Evolutionary conservation across 2,329 filamentous ascomycete species (phyloP), one percentile per base, ranked within the genome.

Genomic region (Colletotrichum simmondsii): DNA sequence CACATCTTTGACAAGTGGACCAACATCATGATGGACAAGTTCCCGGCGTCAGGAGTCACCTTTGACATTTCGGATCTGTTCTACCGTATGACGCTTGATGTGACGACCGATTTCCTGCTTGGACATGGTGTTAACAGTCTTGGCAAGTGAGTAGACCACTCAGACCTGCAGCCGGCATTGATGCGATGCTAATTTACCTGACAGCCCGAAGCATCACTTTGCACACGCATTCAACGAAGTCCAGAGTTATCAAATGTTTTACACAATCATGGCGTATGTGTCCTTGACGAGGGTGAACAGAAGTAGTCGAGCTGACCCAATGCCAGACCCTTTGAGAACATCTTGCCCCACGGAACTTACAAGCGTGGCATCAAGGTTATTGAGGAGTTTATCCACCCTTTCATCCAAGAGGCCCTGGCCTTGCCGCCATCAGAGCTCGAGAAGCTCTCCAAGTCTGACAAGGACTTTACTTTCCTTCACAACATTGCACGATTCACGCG

Each of bases 381-480:
- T 79, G 90, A 95, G 77, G 81, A 87, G 19, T 95, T 95, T 79
- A 89, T 95, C 8, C 87, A 89, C 72, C 90, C 89, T 0, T 95
- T 90, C 79, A 94, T 95, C 76, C 87, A 92, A 66, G 86, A 90
- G 53, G 88, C 92, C 0, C 86, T 95, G 6, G 85, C 86, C 1
- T 84, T 95, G 49, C 88, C 89, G 0, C 86, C 87, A 0, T 87
- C 88, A 12, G 93, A 95, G 78, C 87, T 95, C 2, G 90, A 93
- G 74, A 89, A 92, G 75, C 91, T 92, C 76, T 90, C 89, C 56
- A 93, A 91, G 76, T 89, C 89, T 1, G 92, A 92, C 78, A 85
- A 88, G 77, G 86, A 87, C 60, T 93, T 94, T 77, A 95, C 92
- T 1, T 95, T 96, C 82, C 87, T 95, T n/a, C 92, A 95, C 79